Evolutionary conservation across 768 basidiomycete genomes (phyloP), one percentile per base, ranked within the genome.

Genomic region (Lyophyllum shimeji): DNA sequence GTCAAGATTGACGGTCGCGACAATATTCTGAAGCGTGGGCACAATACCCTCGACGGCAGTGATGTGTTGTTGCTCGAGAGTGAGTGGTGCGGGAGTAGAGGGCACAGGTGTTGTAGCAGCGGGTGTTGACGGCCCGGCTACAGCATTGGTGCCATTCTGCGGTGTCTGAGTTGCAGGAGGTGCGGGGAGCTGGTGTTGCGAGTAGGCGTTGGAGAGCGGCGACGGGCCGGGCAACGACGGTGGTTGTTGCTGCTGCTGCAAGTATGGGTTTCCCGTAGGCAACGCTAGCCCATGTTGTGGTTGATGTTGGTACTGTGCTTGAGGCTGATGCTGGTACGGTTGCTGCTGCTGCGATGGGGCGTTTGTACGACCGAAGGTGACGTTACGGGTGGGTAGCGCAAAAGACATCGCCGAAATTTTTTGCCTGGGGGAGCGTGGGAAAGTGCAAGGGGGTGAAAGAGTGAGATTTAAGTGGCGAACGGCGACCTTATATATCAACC

Each of bases 1-100:
- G 71, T 97, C 96, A 24, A 99, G 83, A 67, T 98, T 98, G 71
- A 98, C 96, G 6, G 97, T 99, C 5, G 97, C 96, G 62, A 99
- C 97, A 58, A 98, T 98, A 76, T 98, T 99, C 83, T 99, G 96
- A 50, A 99, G 81, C 1, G 95, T 98, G n/a, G 96, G 97, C 7
- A 98, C 96, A 64, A 98, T 95, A 56, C 96, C 97, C 71, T 97
- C 93, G 17, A 96, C 95, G 42, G 94, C 93, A 15, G 95, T 97
- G 63, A 98, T 96, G 69, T 96, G 91, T 65, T 94, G 92, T 59
- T 94, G 92, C 71, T 94, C 92, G 57, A 92, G 87, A 1, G 90
- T 91, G 60, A 93, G 78, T 2, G 90, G 85, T 1, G 60, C 83
- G 1, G 90, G 86, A 0, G 90, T 88, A 0, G 89, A 77, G 1